A percentile compares a stretch with the other conserved stretches of the same genome.
Evolutionary conservation across 441 rosid genomes (phyloP).

Genomic region (Eutrema salsugineum): DNA sequence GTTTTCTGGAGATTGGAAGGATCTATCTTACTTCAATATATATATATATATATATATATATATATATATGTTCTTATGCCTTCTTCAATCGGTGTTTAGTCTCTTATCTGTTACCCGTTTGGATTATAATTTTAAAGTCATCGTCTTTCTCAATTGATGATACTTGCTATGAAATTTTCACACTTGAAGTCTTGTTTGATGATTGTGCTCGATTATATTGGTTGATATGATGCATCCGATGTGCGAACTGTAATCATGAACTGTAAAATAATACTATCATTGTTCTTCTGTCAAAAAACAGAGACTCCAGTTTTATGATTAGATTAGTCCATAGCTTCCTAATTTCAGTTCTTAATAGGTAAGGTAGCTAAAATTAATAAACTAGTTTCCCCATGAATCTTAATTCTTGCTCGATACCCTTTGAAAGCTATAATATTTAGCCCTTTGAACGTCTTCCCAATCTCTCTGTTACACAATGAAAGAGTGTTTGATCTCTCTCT

Average conservation of each 20-base stretch:
- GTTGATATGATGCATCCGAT: background rate
- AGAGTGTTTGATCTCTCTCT: background rate
- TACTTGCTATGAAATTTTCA: background rate
- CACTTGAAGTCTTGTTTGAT: background rate
- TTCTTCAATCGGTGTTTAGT: background rate
- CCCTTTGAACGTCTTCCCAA: background rate
- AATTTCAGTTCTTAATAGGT: background rate
- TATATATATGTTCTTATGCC: background rate
- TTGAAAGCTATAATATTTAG: background rate
- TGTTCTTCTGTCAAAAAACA: background rate
- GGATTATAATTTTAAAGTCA: background rate
- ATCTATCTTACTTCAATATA: background rate
- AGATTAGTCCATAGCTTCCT: background rate
- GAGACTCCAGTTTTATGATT: background rate
- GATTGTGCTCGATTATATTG: background rate
- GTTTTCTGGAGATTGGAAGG: background rate
- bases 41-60: too few species aligned
- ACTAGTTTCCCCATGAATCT: background rate
- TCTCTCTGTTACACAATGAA: background rate
- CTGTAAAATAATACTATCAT: background rate
- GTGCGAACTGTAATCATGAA: background rate
- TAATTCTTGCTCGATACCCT: background rate
- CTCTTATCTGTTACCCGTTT: background rate
- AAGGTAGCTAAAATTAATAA: background rate
- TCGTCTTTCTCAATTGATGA: background rate